Conservation (phyloP, 2,329 filamentous ascomycete species). For the Paecilomyces formosus region DNA sequence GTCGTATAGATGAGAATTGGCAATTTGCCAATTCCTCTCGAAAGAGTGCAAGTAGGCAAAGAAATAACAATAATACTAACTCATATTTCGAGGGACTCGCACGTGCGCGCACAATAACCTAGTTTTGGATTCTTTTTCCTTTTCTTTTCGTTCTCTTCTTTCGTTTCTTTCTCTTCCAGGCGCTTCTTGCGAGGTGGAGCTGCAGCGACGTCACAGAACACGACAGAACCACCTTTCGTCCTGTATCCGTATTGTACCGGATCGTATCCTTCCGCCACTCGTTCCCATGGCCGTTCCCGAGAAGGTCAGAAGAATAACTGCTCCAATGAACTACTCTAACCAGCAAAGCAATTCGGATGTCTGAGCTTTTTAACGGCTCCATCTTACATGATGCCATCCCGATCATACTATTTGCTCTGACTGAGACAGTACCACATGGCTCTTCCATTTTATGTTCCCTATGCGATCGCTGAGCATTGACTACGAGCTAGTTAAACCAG, state of each 20-base stretch:
- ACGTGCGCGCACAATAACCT: no score
- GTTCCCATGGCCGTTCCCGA: background rate
- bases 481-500: no score
- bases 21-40: no score
- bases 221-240: background rate
- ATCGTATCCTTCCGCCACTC: background rate
- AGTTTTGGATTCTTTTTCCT: background rate
- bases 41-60: no score
- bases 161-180: background rate
- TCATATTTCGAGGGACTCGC: no score
- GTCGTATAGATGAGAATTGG: no score
- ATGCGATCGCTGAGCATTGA: background rate
- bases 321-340: no score
- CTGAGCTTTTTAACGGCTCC: background rate
- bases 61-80: no score
- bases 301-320: background rate
- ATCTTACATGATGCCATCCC: background rate
- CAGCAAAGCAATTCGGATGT: background rate
- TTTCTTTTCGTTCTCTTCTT: background rate
- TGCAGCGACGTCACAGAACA: background rate
- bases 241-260: background rate
- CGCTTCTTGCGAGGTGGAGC: background rate
- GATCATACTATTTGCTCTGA: background rate
- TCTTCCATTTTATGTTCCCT: background rate
- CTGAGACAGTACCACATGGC: background rate